Conservation (phyloP, 1,284 basidiomycete genomes). For the Ceratorhiza oryzae-sativae region DNA sequence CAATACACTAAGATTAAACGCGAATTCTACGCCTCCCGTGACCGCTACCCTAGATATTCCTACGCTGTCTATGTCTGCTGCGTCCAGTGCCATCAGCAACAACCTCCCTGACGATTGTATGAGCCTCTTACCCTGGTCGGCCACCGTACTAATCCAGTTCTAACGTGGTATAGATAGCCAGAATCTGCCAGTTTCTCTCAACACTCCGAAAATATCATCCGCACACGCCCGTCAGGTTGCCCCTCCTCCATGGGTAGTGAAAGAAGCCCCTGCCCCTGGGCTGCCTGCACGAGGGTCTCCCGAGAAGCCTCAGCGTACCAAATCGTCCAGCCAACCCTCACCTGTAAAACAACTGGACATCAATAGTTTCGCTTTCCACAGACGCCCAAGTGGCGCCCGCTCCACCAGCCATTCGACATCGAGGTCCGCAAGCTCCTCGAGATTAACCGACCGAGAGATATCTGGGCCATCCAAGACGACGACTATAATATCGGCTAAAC, state of each 20-base stretch:
- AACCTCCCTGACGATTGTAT: background rate
- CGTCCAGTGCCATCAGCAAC: background rate
- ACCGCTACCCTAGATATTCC: background rate
- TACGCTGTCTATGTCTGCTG: background rate
- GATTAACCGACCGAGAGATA: background rate
- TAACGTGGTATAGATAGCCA: background rate
- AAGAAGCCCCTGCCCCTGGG: background rate
- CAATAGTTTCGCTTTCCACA: slow-evolving; percentile 19
- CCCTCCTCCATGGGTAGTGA: slow-evolving; percentile 21
- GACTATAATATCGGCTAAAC: background rate
- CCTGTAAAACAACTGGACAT: slow-evolving; percentile 27
- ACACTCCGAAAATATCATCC: background rate
- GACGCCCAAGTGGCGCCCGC: slow-evolving; percentile 12
- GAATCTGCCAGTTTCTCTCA: background rate
- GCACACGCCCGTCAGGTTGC: slow-evolving; percentile 4
- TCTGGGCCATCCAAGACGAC: background rate
- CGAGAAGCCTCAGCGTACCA: background rate
- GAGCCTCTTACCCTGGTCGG: background rate
- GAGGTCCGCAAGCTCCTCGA: background rate
- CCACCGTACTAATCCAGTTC: background rate
- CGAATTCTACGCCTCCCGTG: background rate
- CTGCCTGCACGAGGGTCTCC: background rate
- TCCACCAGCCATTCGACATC: slow-evolving; percentile 1
- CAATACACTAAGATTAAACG: background rate
- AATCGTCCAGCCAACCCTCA: slow-evolving; percentile 19